phyloP scores from a whole-genome alignment of 129 eudicot species.

The Apium graveolens region DNA sequence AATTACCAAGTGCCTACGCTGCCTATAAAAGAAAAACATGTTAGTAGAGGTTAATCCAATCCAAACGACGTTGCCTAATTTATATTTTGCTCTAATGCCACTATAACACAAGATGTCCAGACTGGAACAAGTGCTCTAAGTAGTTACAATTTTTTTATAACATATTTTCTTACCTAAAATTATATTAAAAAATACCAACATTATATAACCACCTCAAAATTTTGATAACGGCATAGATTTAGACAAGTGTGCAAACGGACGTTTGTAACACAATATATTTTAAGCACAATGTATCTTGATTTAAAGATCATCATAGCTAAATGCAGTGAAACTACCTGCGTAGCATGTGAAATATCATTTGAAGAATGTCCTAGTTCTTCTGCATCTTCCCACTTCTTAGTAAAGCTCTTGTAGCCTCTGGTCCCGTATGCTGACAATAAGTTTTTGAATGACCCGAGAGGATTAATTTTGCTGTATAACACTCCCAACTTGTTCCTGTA shows the following conservation, averaged over 20 bases:
- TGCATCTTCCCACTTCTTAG: constrained; percentile 29
- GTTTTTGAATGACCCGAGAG: too few relatives aligned
- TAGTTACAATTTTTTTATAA: background rate
- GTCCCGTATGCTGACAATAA: too few relatives aligned
- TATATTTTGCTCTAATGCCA: background rate
- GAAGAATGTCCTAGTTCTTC: constrained; percentile 27
- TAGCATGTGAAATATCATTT: constrained; percentile 7
- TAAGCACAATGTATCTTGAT: background rate
- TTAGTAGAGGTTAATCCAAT: background rate
- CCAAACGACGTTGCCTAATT: background rate
- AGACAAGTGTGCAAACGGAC: too few relatives aligned
- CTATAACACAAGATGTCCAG: too few relatives aligned
- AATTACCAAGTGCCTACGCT: background rate
- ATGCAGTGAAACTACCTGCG: background rate
- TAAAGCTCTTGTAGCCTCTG: too few relatives aligned
- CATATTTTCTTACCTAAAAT: background rate
- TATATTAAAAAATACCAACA: background rate
- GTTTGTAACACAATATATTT: background rate
- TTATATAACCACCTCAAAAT: too few relatives aligned
- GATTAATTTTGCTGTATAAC: too few relatives aligned
- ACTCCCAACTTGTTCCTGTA: too few relatives aligned
- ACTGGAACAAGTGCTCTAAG: background rate
- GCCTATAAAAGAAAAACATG: background rate
- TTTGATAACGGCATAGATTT: too few relatives aligned
- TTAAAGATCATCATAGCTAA: too few relatives aligned